Percentiles rank a stretch among this genome's conserved stretches.
Conservation (phyloP, 768 basidiomycete genomes). For the Pulveroboletus ravenelii region DNA sequence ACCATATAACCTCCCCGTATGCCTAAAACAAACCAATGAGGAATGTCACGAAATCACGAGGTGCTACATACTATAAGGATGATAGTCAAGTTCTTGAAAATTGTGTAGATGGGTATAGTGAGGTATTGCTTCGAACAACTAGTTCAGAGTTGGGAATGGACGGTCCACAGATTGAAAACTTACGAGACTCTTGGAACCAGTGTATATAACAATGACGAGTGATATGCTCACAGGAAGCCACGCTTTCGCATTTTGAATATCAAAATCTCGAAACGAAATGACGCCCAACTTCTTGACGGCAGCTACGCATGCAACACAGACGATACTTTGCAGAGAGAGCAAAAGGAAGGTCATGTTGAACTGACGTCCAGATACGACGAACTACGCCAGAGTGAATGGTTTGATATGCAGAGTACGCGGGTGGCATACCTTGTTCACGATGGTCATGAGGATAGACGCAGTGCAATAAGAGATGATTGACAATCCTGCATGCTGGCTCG, state of each 20-base stretch:
- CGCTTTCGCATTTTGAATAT: constrained; percentile 74
- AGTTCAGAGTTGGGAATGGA: neutral
- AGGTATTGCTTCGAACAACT: constrained; percentile 74
- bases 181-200: constrained; percentile 94
- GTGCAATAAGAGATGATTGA: constrained; percentile 87
- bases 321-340: constrained; percentile 83
- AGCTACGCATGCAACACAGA: constrained; percentile 77
- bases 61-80: constrained; percentile 78
- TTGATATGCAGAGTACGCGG: neutral
- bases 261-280: constrained; percentile 82
- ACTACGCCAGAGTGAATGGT: constrained; percentile 43
- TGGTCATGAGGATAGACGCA: constrained; percentile 94
- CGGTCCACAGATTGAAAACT: constrained; percentile 30
- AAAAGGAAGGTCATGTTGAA: constrained; percentile 98
- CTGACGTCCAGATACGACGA: constrained; percentile 86
- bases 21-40: constrained; percentile 47
- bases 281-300: constrained; percentile 69
- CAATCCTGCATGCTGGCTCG: constrained; percentile 46
- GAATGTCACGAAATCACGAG: neutral
- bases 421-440: constrained; percentile 82
- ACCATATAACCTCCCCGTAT: constrained; percentile 97
- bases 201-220: constrained; percentile 94
- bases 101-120: constrained; percentile 96
- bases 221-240: constrained; percentile 96
- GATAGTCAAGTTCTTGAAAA: constrained; percentile 99